Evolutionary conservation across 495 filamentous ascomycete genomes (phyloP), one percentile per base, ranked within the genome.

Genomic region (Lentithecium fluviatile): DNA sequence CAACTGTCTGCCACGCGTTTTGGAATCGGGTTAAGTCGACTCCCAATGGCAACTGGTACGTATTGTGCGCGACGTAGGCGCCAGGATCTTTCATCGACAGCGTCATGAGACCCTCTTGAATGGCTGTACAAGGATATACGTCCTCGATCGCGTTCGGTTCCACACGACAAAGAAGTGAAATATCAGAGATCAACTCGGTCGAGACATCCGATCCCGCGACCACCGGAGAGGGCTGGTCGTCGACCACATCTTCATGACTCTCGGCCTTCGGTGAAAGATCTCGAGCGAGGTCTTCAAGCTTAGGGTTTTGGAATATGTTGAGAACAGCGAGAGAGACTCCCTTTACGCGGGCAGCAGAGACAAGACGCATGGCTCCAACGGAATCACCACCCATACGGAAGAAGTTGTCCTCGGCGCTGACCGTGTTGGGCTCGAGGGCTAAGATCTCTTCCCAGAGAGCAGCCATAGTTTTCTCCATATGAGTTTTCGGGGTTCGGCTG

Each of bases 61-160:
- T 74, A 4, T 70, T 61, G 56, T 82, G 81, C 5, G 83, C 83
- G 4, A 86, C 76, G 55, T 88, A 88, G 12, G 80, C 77, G 42
- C 81, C 79, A 4, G 70, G 71, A 0, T 80, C 77, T 64, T 83
- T 82, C 42, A 79, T 73, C 2, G 87, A 86, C 2, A 87, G 69
- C 1, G 83, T 82, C 70, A 88, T 75, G 17, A 90, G 76, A 1
- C 84, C 86, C 62, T 88, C 87, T 70, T 91, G 88, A 0, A 89
- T 73, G 11, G 87, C 79, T 5, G 83, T 88, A 74, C 86, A 89
- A 6, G 86, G 85, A 58, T 88, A 90, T 0, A 85, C 69, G 69
- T 90, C 84, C 40, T 82, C 77, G n/a, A 88, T 74, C 0, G 17
- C 37, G 7, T 68, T 62, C 2, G 49, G 46, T 2, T 68, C 15